phyloP scores from a whole-genome alignment of 164 flowering plant genomes.

The Dillenia turbinata region DNA sequence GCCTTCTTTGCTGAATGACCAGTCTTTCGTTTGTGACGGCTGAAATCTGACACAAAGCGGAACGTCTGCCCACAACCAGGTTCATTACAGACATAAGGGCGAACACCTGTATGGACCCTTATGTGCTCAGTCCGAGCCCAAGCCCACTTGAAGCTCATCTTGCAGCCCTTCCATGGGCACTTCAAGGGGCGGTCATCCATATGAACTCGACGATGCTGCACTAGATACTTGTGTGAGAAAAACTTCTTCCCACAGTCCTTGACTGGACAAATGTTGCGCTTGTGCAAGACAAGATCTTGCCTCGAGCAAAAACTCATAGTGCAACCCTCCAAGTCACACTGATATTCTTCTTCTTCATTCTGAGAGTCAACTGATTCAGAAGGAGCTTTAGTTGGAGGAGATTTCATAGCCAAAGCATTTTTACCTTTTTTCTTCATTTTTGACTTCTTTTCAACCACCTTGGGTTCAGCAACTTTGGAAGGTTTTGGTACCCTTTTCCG shows the following conservation, averaged over 20 bases:
- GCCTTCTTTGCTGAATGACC: slow-evolving; percentile 71
- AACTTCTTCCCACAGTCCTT: slow-evolving; percentile 94
- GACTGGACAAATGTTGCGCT: slow-evolving; percentile 76
- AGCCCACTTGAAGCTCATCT: slow-evolving; percentile 98
- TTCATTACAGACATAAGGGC: slow-evolving; percentile 84
- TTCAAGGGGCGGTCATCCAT: slow-evolving; percentile 86
- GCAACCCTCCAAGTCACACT: slow-evolving; percentile 89
- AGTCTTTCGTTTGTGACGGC: slow-evolving; percentile 98
- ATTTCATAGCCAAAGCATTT: slow-evolving; percentile 18
- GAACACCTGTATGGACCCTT: slow-evolving; percentile 95
- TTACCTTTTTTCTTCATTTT: slow-evolving; percentile 27
- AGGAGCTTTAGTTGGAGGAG: no score
- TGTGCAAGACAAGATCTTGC: slow-evolving; percentile 73
- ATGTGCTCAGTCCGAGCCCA: slow-evolving; percentile 99
- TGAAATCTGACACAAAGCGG: slow-evolving; percentile 96
- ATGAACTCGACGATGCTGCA: slow-evolving; percentile 94
- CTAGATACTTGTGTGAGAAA: slow-evolving; percentile 94
- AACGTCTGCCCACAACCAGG: slow-evolving; percentile 93
- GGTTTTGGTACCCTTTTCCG: slow-evolving; percentile 51
- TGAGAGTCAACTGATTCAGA: slow-evolving; percentile 6
- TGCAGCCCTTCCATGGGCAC: slow-evolving; percentile 99
- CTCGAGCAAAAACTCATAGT: slow-evolving; percentile 73
- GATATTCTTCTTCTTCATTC: slow-evolving; percentile 51
- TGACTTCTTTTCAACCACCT: slow-evolving; percentile 33
- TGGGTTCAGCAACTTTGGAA: slow-evolving; percentile 16